These are phyloP conservation scores for Strigomonas galati DNA, from an alignment of 208 protist species.

Conservation along the genomic window DNA sequence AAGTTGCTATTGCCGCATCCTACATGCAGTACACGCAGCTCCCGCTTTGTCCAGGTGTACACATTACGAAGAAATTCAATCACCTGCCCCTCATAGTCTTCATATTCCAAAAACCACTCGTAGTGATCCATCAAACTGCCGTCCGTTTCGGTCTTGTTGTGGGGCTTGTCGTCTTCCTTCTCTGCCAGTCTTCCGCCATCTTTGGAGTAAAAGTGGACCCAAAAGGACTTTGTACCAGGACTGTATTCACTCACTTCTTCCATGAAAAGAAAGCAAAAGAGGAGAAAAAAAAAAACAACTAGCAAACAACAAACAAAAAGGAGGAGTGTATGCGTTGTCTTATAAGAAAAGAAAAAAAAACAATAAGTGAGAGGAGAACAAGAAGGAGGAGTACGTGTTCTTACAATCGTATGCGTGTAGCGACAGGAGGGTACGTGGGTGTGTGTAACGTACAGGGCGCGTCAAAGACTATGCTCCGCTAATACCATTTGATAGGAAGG, in stretches of 20 bases:
- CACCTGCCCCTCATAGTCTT: conserved; percentile 31
- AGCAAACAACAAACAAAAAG: too few species aligned
- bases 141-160: conserved; percentile 21
- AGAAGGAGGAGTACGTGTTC: too few species aligned
- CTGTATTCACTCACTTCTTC: conserved; percentile 22
- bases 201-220: conserved; percentile 52
- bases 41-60: background rate
- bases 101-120: conserved; percentile 68
- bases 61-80: conserved; percentile 4
- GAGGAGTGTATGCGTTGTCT: too few species aligned
- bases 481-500: too few species aligned
- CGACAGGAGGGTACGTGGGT: too few species aligned
- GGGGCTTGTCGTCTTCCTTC: conserved; percentile 34
- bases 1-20: conserved; percentile 70
- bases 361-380: too few species aligned
- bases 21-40: conserved; percentile 37
- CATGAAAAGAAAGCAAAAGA: conserved; percentile 8
- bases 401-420: too few species aligned
- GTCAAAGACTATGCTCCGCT: too few species aligned
- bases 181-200: conserved; percentile 28
- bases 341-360: too few species aligned
- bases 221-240: conserved; percentile 44
- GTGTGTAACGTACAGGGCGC: too few species aligned
- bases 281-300: conserved; percentile 4
- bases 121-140: conserved; percentile 56